Evolutionary conservation across 345 rosid species (phyloP), one percentile per base, ranked within the genome.

Genomic region (Populus nigra): DNA sequence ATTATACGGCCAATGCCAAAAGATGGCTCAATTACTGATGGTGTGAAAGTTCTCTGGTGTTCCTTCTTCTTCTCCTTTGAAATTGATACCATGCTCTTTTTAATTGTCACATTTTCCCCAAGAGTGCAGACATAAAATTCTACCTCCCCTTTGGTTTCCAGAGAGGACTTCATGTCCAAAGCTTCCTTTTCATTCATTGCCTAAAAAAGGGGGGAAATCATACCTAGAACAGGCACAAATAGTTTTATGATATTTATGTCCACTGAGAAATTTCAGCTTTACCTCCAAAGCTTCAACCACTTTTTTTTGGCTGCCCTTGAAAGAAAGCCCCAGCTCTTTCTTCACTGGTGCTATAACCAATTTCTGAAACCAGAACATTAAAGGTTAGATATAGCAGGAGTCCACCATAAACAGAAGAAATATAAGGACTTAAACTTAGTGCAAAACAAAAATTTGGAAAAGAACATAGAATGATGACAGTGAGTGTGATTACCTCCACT

Each of bases 1-100:
- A 96, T 91, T 67, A 96, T 96, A 61, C 99, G 88, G 23, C 99
- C 99, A 80, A 96, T 91, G 69, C 98, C 97, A 63, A 96, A 96
- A 0, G 98, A 96, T 50, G 99, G 99, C 67, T 92, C 99, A 68
- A 96, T 91, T 72, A 96, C 98, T 22, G 94, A 96, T 3, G 99
- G 98, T 3, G 93, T 93, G 84, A 93, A 95, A 75, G 88, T 91
- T 75, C 99, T 83, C 79, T 93, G 97, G 79, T 93, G 90, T 85
- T 90, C 99, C 76, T 89, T 91, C 89, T 84, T 93, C 81, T 85
- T 92, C 90, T 93, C 93, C 90, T 90, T 96, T 35, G 97, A 90
- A 81, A 96, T 96, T n/a, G 90, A 73, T 18, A 96, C 88, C 99
- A 96, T 92, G 74, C 65, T 93, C 88, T 88, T 91, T 89, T 88